Base-by-base conservation (phyloP, 345 rosid genomes). In the Melaleuca quinquenervia region DNA sequence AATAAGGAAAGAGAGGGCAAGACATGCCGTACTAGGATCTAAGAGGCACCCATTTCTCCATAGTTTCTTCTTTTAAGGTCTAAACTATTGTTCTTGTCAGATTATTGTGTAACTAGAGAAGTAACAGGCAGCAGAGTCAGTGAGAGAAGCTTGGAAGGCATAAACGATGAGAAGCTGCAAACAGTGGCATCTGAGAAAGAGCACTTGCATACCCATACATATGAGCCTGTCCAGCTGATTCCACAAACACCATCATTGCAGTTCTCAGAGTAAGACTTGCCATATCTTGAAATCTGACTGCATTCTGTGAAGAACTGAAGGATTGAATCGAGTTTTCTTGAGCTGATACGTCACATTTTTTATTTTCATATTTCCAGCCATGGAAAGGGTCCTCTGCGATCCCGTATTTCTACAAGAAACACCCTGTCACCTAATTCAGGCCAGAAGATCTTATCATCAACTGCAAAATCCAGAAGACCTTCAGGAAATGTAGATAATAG, bases 201-300 rank as follows among this genome's bases (percentile, higher is more conserved):
- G 86, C 18, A 84, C 50, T 83, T 86, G 52, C 76, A 48, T 58
- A 87, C 83, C n/a, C 91, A 88, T 54, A 75, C 87, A 4, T 85
- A 86, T 70, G 86, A 92, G 84, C 83, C 85, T 44, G 85, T 78
- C 52, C 87, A 87, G 87, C 87, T 89, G 36, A 89, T 86, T 22
- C 94, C 93, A 45, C n/a, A 84, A 70, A 92, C 95, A 20, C 94
- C 96, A 75, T 89, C 91, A 85, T 84, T 92, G 82, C 90, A 90
- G 52, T 88, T 78, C 85, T 90, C 92, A 52, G 89, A 89, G 95
- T 93, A 89, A 85, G 87, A 82, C 45, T 78, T 82, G 62, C 58
- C 32, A 49, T 55, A 54, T 83, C 84, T 76, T 60, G 52, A n/a
- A 84, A 51, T 70, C 60, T 87, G 53, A 22, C 44, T 82, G 27